Evolutionary conservation across 108 stramenopile species (phyloP), one percentile per base, ranked within the genome.

Genomic region (Chaetoceros muelleri): DNA sequence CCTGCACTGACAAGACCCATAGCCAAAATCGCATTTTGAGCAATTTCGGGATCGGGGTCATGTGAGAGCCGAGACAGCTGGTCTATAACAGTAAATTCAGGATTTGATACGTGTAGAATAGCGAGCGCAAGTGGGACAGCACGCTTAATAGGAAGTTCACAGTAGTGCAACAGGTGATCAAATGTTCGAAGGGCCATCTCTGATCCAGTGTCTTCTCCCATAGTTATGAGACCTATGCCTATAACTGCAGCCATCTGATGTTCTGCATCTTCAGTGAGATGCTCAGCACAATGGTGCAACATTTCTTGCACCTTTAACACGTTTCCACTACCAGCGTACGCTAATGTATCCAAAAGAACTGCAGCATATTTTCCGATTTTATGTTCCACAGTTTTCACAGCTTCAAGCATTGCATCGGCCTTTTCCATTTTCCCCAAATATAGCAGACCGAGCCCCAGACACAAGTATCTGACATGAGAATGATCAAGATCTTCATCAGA

Each of bases 141-240:
- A 3, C 97, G 80, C 71, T 96, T 95, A 45, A 98, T 90, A 20
- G 97, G 91, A 22, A 95, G 86, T 65, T 98, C 97, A 40, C 97
- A 96, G 65, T 98, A 99, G 64, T 99, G 99, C 40, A 99, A 87
- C 62, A 99, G 77, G 71, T 99, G 99, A 44, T 99, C 97, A 55
- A 94, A 98, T 24, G 95, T 74, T 57, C 99, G 82, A 29, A 96
- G 74, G 0, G 92, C 86, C 99, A 99, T 99, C 73, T 98, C 97
- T 20, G 87, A 60, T 16, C 97, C 97, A n/a, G 98, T 84, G 40
- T 90, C 94, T 68, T 99, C 99, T 20, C 98, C 98, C 79, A 97
- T 83, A 13, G 98, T 90, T 48, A 98, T 96, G 22, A 99, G 64
- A 16, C 89, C 95, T 60, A 99, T 87, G 52, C 97, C 96, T 55